These are phyloP conservation scores for Aspergillus neotritici DNA, from an alignment of 2,329 filamentous ascomycete species.

Conservation along the genomic window DNA sequence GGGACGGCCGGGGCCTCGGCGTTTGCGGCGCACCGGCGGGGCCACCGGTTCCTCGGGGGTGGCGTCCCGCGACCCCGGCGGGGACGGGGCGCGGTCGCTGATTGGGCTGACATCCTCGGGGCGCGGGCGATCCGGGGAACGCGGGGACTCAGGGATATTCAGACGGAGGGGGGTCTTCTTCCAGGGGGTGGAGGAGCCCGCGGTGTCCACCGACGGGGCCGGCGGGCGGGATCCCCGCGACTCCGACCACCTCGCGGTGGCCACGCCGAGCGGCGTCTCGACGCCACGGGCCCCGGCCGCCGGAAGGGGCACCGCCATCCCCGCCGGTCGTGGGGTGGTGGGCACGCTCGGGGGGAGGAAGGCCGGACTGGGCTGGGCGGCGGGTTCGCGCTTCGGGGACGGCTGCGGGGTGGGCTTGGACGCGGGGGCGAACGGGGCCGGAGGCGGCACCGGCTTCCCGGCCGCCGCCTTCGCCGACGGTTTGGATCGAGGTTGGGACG, in stretches of 20 bases:
- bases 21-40: constrained; percentile 12
- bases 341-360: constrained; percentile 13
- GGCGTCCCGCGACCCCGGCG: constrained; percentile 25
- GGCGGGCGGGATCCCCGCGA: constrained; percentile 24
- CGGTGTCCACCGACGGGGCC: constrained; percentile 34
- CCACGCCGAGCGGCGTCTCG: constrained; percentile 25
- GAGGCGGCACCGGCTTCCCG: constrained; percentile 16
- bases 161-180: constrained; percentile 32
- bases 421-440: not conserved
- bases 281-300: constrained; percentile 21
- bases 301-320: constrained; percentile 18
- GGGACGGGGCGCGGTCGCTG: constrained; percentile 39
- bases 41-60: constrained; percentile 20
- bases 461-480: constrained; percentile 11
- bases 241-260: constrained; percentile 18
- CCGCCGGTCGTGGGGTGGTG: constrained; percentile 22
- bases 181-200: constrained; percentile 41
- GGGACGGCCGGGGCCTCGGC: constrained; percentile 15
- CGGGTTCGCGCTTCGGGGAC: constrained; percentile 11
- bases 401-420: constrained; percentile 8
- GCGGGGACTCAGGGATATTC: constrained; percentile 31
- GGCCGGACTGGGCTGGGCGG: constrained; percentile 8
- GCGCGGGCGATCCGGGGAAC: constrained; percentile 37
- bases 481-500: constrained; percentile 16
- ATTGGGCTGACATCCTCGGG: constrained; percentile 44